Evolutionary conservation across 768 basidiomycete genomes (phyloP), one percentile per base, ranked within the genome.

Genomic region (Russula griseocarnosa): DNA sequence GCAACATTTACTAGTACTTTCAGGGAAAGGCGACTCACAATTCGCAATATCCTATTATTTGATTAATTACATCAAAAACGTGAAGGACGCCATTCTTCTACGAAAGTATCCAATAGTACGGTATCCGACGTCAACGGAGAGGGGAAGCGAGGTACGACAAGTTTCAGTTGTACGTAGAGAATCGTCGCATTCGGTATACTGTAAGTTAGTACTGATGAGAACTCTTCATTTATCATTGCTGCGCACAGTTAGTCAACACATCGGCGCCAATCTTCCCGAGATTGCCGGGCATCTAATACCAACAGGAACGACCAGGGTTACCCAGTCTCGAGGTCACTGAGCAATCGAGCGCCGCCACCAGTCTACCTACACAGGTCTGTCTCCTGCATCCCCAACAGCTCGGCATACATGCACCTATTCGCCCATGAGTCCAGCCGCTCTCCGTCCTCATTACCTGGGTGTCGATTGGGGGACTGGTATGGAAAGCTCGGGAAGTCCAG

Each of bases 381-480:
- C 47, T 81, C 78, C 47, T 76, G 76, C 87, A 92, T 88, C 73
- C 92, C 88, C 61, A 94, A 75, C 18, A 92, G 77, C 70, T 93
- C 92, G 6, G 92, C 91, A 70, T 92, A 93, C 91, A 94, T 94
- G 79, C 88, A 89, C 67, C 82, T 84, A 74, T 92, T 85, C 10
- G 89, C 89, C 87, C 88, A 92, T 71, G 86, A 40, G 16, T 18
- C 16, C 14, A 18, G 6, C 38, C 16, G 6, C 14, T 40, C 16
- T 18, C 38, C 16, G 38, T 18, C 16, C 14, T 40, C 38, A 18
- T 40, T 40, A 6, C 13, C 36, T 36, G 36, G 36, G 5, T 36
- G 36, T 40, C 16, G 38, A 40, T 16, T 40, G 38, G 38, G 38
- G 4, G 38, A 18, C 14, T 0, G 16, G 38, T 6, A 40, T 40